Percentiles rank a stretch among this genome's conserved stretches.
These are phyloP conservation scores for Amaranthus hypochondriacus DNA, from an alignment of 148 eudicot species.

Conservation along the genomic window DNA sequence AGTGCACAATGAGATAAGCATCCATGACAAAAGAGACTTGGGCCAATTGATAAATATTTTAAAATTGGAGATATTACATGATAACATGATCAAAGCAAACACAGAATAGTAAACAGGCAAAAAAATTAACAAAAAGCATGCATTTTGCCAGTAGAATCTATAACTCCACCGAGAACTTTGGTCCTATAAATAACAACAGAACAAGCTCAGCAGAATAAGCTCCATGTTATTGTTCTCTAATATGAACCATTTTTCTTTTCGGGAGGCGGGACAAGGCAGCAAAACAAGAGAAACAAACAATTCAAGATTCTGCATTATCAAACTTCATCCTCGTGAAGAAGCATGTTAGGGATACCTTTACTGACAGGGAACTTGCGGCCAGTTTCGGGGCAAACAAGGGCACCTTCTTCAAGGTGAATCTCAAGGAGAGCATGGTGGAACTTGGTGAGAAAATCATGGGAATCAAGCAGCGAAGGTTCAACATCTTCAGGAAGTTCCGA, in stretches of 20 bases:
- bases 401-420: slow-evolving; percentile 84
- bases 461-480: slow-evolving; percentile 33
- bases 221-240: not conserved
- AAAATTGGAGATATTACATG: not conserved
- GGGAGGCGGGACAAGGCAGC: not conserved
- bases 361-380: slow-evolving; percentile 29
- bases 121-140: not conserved
- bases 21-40: not conserved
- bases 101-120: not conserved
- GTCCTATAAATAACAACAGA: not conserved
- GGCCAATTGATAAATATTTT: not conserved
- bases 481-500: slow-evolving; percentile 55
- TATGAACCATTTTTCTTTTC: not conserved
- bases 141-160: not conserved
- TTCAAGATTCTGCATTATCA: not conserved
- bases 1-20: not conserved
- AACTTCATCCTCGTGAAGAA: slow-evolving; percentile 29
- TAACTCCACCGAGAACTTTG: not conserved
- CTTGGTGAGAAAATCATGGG: slow-evolving; percentile 27
- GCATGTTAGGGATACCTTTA: slow-evolving; percentile 31
- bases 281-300: not conserved
- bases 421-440: slow-evolving; percentile 84
- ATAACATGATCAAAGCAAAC: not conserved
- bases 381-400: slow-evolving; percentile 85
- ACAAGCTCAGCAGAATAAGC: not conserved